phyloP scores from a whole-genome alignment of 495 filamentous ascomycete genomes.

The Tuber borchii region DNA sequence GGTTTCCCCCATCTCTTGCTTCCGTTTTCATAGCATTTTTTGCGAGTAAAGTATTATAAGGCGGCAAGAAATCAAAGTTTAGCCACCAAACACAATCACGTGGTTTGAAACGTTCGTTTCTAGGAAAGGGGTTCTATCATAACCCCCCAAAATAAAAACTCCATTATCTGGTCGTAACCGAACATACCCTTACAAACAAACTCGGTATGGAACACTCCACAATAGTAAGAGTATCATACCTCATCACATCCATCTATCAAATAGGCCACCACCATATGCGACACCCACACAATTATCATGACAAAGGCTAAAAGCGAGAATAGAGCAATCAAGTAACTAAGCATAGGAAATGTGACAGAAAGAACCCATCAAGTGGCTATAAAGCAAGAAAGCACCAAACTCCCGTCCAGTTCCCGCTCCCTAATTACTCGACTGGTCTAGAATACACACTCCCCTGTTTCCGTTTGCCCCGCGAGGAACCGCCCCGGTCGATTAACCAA shows the following conservation, averaged over 20 bases:
- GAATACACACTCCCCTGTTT: not conserved
- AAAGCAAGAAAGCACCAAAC: conserved; percentile 4
- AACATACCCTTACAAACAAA: not conserved
- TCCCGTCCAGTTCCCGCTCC: conserved; percentile 6
- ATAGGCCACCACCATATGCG: not conserved
- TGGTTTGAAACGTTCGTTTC: not conserved
- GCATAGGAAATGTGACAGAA: not conserved
- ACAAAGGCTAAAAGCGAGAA: not conserved
- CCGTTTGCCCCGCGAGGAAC: not conserved
- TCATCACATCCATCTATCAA: not conserved
- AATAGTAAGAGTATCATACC: not conserved
- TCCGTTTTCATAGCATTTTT: not conserved
- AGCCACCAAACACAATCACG: not conserved
- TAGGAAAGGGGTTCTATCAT: not conserved
- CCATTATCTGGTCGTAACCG: not conserved
- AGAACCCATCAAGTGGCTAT: conserved; percentile 10
- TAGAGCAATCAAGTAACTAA: not conserved
- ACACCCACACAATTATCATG: not conserved
- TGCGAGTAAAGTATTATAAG: not conserved
- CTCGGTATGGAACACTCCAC: not conserved
- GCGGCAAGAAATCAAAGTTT: not conserved
- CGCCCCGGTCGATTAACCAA: not conserved
- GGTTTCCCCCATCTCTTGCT: not conserved
- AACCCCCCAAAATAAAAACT: not conserved
- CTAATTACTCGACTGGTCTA: not conserved